Percentiles rank a stretch among this genome's conserved stretches.
Conservation (phyloP, 192 early-diverging fungal species). For the Gonapodya prolifera region DNA sequence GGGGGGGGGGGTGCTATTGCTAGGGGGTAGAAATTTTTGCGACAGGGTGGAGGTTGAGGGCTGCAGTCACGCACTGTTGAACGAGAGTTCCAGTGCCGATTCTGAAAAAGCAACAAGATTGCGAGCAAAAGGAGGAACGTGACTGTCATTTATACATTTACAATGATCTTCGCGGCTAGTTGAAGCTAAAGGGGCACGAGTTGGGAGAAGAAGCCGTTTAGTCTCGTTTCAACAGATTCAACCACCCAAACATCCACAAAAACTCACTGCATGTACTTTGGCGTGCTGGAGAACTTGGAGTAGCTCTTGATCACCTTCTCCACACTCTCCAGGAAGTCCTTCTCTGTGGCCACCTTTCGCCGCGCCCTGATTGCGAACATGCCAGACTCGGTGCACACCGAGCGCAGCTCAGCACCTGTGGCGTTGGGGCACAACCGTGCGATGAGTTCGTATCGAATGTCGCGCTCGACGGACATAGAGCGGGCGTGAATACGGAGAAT, state of each 20-base stretch:
- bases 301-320: slow-evolving; percentile 71
- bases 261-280: not conserved
- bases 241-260: no score
- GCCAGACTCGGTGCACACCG: slow-evolving; percentile 98
- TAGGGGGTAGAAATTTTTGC: no score
- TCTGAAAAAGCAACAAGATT: no score
- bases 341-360: slow-evolving; percentile 97
- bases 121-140: no score
- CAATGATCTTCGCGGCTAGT: no score
- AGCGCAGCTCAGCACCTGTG: slow-evolving; percentile 95
- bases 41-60: not conserved
- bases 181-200: no score
- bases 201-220: no score
- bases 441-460: slow-evolving; percentile 98
- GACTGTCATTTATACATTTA: no score
- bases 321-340: slow-evolving; percentile 98
- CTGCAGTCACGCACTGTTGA: not conserved
- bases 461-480: slow-evolving; percentile 97
- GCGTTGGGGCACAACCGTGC: slow-evolving; percentile 97
- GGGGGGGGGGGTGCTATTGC: no score
- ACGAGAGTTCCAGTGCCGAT: no score
- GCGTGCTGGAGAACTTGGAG: not conserved
- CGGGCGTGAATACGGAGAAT: slow-evolving; percentile 98
- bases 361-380: slow-evolving; percentile 99
- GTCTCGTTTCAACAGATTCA: no score